Evolutionary conservation across 345 rosid genomes (phyloP).

Genomic region (Citrus inodora): DNA sequence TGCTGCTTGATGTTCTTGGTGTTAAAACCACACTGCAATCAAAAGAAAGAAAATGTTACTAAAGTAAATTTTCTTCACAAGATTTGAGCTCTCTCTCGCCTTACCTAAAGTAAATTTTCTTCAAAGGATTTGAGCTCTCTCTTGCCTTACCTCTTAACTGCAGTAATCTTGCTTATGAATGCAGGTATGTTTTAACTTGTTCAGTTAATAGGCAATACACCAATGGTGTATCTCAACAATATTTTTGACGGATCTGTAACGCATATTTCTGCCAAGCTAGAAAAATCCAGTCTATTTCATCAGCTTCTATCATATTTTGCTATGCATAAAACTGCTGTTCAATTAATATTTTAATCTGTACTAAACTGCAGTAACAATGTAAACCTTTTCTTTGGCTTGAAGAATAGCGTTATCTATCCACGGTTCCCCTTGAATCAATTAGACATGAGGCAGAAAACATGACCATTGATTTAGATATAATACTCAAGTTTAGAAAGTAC

Average conservation of each 20-base stretch:
- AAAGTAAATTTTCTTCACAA: no score
- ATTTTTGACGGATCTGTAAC: conserved; percentile 60
- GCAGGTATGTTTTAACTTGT: not conserved
- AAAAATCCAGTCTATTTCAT: conserved; percentile 1
- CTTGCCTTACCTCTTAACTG: no score
- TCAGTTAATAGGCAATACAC: conserved; percentile 63
- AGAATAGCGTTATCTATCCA: conserved; percentile 66
- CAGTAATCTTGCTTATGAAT: no score
- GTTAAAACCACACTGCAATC: no score
- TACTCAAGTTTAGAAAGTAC: not conserved
- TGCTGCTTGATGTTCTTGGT: no score
- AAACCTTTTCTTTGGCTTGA: not conserved
- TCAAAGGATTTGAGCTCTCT: no score
- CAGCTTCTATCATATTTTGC: no score
- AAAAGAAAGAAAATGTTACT: no score
- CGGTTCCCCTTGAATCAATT: conserved; percentile 45
- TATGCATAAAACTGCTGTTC: no score
- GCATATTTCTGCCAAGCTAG: conserved; percentile 60
- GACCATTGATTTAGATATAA: conserved; percentile 24
- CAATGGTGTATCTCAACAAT: conserved; percentile 58
- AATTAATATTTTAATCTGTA: not conserved
- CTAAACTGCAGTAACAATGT: not conserved
- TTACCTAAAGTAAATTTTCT: no score
- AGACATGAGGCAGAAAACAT: conserved; percentile 47
- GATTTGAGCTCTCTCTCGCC: no score